Evolutionary conservation across 31 red algal species (phyloP), one percentile per base, ranked within the genome.

Genomic region (Endocladia muricata): DNA sequence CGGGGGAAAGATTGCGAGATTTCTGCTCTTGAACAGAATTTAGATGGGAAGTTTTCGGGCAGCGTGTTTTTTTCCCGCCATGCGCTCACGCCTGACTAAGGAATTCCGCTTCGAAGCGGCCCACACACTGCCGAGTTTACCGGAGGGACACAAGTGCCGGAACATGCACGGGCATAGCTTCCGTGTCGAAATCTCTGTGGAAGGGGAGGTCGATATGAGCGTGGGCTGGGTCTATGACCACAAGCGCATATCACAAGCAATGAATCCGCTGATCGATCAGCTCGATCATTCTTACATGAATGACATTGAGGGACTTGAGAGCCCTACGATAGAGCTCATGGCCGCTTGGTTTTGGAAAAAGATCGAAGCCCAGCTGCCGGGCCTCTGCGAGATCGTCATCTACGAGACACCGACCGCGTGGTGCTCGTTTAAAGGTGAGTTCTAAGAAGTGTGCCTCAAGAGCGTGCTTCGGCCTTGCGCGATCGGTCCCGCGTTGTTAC

Each of bases 161-260:
- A 22, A 72, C 9, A 57, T 72, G 39, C 67, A 72, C 55, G 67
- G 67, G 39, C 67, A 72, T 72, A 55, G 36, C 13, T 72, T 72
- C 25, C 15, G 37, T 17, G 37, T 47, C 8, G 41, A 47, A 17
- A 57, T 72, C 41, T 9, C 15, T 15, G 55, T 72, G 13, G 41
- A 56, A 17, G 67, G 67, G 9, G 37, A 57, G 15, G 37, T 57
- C 39, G 19, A 72, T 17, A 11, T 9, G 11, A 39, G 55, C n/a
- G 55, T 56, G 15, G 67, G 67, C 41, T 72, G 67, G 67, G 30
- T 72, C 25, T 57, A 57, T 47, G 67, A 72, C 67, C 67, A 56
- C 17, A 56, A 57, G 37, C 15, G 55, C 11, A 72, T 72, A 26
- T 47, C 30, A 57, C 15, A 72, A 57, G 41, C 41, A 15, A 72